These are phyloP conservation scores for Urtica urens DNA, from an alignment of 306 rosid species.

Conservation along the genomic window DNA sequence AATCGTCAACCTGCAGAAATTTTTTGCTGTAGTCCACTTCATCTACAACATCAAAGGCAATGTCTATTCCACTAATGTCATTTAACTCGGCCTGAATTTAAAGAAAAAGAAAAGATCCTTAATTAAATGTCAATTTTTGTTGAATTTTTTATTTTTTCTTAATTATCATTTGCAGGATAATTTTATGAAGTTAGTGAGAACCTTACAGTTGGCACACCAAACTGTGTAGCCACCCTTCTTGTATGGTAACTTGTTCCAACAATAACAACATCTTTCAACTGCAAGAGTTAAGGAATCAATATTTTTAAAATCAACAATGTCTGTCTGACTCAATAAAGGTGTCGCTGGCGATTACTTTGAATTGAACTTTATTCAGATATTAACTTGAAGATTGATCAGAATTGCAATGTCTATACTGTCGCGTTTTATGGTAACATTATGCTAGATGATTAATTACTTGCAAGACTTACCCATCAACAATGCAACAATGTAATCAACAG, in stretches of 20 bases:
- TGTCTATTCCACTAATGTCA: slow-evolving; percentile 11
- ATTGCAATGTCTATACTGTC: no score
- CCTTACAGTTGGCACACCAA: slow-evolving; percentile 15
- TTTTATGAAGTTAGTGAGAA: neutral
- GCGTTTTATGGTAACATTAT: no score
- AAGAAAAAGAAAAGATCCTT: neutral
- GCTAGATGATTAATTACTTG: no score
- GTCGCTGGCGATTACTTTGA: neutral
- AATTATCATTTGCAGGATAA: neutral
- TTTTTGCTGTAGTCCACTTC: slow-evolving; percentile 16
- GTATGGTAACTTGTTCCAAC: slow-evolving; percentile 15
- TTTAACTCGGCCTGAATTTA: slow-evolving; percentile 13
- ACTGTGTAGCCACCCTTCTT: slow-evolving; percentile 10
- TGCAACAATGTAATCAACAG: no score
- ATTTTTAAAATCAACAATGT: neutral
- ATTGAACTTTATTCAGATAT: neutral
- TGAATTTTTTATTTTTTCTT: neutral
- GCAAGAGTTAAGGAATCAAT: neutral
- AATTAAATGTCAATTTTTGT: neutral
- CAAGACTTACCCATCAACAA: no score
- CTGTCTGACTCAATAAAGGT: neutral
- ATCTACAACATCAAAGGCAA: slow-evolving; percentile 14
- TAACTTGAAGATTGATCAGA: no score
- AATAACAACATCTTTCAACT: slow-evolving; percentile 13
- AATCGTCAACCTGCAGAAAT: slow-evolving; percentile 11